These are phyloP conservation scores for Endoconidiophora laricicola DNA, from an alignment of 2,329 filamentous ascomycete genomes.

Conservation along the genomic window DNA sequence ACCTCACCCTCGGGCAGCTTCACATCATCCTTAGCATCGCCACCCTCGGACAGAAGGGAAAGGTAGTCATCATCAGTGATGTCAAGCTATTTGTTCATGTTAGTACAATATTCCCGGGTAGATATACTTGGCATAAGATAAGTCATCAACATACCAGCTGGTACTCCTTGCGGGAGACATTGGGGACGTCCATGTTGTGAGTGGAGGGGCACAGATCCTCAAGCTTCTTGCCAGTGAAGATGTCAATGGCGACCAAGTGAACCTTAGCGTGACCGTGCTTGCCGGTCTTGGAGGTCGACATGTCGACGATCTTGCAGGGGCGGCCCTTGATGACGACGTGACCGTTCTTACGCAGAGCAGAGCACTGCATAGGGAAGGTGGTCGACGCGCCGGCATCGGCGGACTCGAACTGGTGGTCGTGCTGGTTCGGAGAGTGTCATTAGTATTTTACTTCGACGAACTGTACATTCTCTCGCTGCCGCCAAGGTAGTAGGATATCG, in stretches of 20 bases:
- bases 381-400: conserved; percentile 89
- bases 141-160: conserved; percentile 57
- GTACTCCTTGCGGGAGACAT: conserved; percentile 80
- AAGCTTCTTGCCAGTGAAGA: conserved; percentile 99
- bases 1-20: conserved; percentile 80
- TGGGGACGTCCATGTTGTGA: conserved; percentile 94
- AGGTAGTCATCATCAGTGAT: conserved; percentile 90
- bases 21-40: conserved; percentile 87
- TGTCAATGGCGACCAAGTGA: conserved; percentile 92
- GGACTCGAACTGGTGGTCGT: conserved; percentile 66
- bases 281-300: conserved; percentile 99
- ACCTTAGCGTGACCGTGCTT: conserved; percentile 99
- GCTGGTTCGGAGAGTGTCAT: conserved; percentile 24
- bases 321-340: conserved; percentile 97
- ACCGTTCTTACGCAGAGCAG: conserved; percentile 98
- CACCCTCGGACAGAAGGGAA: conserved; percentile 67
- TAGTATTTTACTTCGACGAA: neutral
- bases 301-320: conserved; percentile 99
- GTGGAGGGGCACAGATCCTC: conserved; percentile 98
- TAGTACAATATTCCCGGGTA: conserved; percentile 14
- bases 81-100: conserved; percentile 47
- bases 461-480: too few relatives aligned
- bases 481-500: too few relatives aligned
- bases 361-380: conserved; percentile 98
- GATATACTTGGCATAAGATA: neutral